Conservation (phyloP, 192 early-diverging fungal species). For the Coemansia sp. region DNA sequence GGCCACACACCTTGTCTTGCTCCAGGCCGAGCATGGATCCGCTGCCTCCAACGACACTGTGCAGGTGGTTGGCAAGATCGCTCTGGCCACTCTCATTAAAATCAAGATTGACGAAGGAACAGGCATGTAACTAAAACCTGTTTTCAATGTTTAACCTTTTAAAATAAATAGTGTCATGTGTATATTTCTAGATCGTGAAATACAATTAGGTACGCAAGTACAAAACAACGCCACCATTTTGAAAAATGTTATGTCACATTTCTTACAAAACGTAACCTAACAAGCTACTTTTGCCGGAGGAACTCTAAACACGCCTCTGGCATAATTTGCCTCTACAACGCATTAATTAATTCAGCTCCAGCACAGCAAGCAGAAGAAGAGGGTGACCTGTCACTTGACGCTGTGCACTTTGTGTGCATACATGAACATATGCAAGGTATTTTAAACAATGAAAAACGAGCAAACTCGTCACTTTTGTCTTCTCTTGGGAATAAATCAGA, state of each 20-base stretch:
- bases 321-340: neutral
- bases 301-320: neutral
- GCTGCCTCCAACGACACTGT: slow-evolving; percentile 24
- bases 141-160: neutral
- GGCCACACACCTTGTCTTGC: slow-evolving; percentile 17
- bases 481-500: neutral
- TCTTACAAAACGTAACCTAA: too few relatives aligned
- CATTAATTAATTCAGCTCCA: neutral
- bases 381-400: neutral
- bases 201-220: neutral
- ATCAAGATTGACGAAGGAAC: slow-evolving; percentile 42
- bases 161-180: neutral
- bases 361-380: neutral
- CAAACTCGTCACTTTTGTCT: neutral
- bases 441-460: neutral
- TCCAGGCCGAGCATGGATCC: slow-evolving; percentile 14
- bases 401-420: neutral
- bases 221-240: neutral
- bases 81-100: slow-evolving; percentile 36
- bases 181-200: neutral
- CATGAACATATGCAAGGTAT: neutral
- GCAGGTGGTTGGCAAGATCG: slow-evolving; percentile 28
- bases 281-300: too few relatives aligned
- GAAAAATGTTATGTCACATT: neutral
- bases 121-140: neutral